phyloP scores from a whole-genome alignment of 1,284 basidiomycete species.

The Cutaneotrichosporon spelunceum region DNA sequence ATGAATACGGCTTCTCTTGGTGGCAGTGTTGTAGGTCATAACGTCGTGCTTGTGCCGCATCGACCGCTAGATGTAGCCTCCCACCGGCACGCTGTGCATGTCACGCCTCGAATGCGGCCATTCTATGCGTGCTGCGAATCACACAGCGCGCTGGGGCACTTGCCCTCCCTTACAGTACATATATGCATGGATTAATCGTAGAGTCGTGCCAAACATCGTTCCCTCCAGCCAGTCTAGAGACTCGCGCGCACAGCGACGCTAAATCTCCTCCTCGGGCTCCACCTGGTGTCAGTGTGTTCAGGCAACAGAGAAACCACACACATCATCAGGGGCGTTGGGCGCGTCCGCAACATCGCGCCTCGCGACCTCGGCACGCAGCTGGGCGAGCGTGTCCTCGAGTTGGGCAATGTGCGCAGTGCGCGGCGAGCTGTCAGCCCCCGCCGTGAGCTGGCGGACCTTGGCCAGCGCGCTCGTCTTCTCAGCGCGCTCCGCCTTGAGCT shows the following conservation, averaged over 20 bases:
- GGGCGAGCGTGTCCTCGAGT: conserved; percentile 15
- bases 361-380: conserved; percentile 17
- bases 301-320: conserved; percentile 5
- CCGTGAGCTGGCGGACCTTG: conserved; percentile 6
- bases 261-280: conserved; percentile 11
- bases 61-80: too few species aligned
- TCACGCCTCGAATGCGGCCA: too few species aligned
- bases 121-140: too few species aligned
- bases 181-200: conserved; percentile 14
- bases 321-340: conserved; percentile 13
- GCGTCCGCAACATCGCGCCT: conserved; percentile 8
- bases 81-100: too few species aligned
- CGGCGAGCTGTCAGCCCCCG: conserved; percentile 1
- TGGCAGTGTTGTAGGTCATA: too few species aligned
- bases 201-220: conserved; percentile 4
- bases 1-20: too few species aligned
- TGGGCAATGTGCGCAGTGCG: conserved; percentile 6
- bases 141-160: too few species aligned
- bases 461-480: conserved; percentile 15
- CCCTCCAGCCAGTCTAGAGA: conserved; percentile 12
- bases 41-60: too few species aligned
- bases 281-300: conserved; percentile 4
- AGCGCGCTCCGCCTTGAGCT: conserved; percentile 7
- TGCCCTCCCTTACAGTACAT: conserved; percentile 13
- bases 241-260: conserved; percentile 14